Evolutionary conservation across 1,284 basidiomycete genomes (phyloP), one percentile per base, ranked within the genome.

Genomic region (Ceratobasidium sp.): DNA sequence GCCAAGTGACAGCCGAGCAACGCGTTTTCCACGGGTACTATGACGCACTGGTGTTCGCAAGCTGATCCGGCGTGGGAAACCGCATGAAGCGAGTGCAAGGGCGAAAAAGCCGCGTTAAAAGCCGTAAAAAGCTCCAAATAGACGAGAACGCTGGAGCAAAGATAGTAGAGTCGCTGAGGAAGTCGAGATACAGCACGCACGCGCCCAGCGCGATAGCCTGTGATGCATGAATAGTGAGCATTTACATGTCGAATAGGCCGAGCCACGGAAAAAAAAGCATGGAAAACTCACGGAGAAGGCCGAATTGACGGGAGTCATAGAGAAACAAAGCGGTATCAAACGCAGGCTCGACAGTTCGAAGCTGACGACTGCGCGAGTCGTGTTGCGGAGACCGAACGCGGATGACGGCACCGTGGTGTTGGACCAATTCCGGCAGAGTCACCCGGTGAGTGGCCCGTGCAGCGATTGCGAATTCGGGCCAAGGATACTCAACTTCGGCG

Each of bases 141-240:
- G 23, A 56, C 68, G 2, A 70, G 54, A 10, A 13, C 28, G 40
- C 38, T 38, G 10, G 52, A n/a, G 9, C 42, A 42, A 13, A 46
- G 40, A 17, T 54, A 26, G 4, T 46, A 54, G 10, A 70, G 52
- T 5, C 52, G 68, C 3, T 26, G 7, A 17, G 68, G 68, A 17
- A 70, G 52, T 9, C 12, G 17, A 46, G 59, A 70, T 42, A 70
- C 59, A 17, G 56, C 52, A 12, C 54, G 33, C 4, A 70, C 54
- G 23, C 68, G 68, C 13, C 68, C 52, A 20, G 54, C 68, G 20
- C 54, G 54, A 38, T 70, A 70, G 15, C 68, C 68, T 70, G 44
- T 54, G 17, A 26, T 9, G 52, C n/a, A 7, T 17, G 28, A 9
- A 54, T n/a, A 9, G n/a, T 20, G 7, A 54, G 23, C 52, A 33